Evolutionary conservation across 768 basidiomycete genomes (phyloP).

Genomic region (Tulasnella sp.): DNA sequence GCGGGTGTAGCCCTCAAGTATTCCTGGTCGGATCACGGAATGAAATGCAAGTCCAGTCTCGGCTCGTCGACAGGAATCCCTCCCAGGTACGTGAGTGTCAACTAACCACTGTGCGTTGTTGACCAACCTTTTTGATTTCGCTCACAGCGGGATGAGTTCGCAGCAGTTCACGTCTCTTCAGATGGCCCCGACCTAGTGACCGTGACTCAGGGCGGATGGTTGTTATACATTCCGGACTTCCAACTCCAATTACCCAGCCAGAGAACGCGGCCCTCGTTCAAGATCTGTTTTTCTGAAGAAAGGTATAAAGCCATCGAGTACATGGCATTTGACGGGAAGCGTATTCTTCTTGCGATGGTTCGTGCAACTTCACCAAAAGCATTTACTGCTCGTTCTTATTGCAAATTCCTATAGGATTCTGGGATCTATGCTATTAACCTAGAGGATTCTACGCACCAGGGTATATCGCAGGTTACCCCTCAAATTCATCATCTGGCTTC

Average conservation of each 20-base stretch:
- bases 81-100: no score
- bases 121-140: background rate
- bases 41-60: background rate
- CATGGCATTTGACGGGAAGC: constrained; percentile 5
- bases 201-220: constrained; percentile 17
- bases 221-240: constrained; percentile 29
- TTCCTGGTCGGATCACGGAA: no score
- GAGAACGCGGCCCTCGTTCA: background rate
- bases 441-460: background rate
- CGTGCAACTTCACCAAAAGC: background rate
- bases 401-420: background rate
- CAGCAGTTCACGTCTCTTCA: constrained; percentile 29
- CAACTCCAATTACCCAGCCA: background rate
- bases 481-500: background rate
- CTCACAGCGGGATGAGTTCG: background rate
- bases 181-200: constrained; percentile 28
- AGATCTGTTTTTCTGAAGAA: background rate
- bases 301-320: background rate
- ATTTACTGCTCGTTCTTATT: background rate
- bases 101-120: no score
- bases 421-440: background rate
- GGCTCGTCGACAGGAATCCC: background rate
- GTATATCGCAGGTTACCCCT: background rate
- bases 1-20: background rate
- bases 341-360: constrained; percentile 1